phyloP scores from a whole-genome alignment of 805 yeast species.

The Lipomyces spencermartinsiae region DNA sequence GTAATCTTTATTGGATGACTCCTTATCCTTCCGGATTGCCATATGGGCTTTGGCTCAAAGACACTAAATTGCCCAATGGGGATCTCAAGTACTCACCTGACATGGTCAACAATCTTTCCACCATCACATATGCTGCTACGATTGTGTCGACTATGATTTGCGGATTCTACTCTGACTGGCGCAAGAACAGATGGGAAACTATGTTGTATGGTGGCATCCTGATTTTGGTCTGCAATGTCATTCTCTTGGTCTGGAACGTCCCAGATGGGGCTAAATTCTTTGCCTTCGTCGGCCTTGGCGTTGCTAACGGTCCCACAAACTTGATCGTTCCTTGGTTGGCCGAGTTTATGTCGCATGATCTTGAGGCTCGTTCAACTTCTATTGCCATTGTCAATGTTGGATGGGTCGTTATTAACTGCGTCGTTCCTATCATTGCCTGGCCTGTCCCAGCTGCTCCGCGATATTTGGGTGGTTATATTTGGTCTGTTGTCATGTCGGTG shows the following conservation, averaged over 20 bases:
- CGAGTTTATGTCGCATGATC: slow-evolving; percentile 28
- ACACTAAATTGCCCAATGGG: neutral
- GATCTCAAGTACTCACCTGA: neutral
- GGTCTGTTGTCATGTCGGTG: slow-evolving; percentile 21
- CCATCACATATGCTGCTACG: slow-evolving; percentile 66
- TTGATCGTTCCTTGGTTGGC: slow-evolving; percentile 36
- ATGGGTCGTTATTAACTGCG: slow-evolving; percentile 32
- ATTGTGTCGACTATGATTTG: slow-evolving; percentile 48
- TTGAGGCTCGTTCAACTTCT: slow-evolving; percentile 31
- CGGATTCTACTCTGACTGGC: slow-evolving; percentile 53
- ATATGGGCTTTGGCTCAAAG: slow-evolving; percentile 28
- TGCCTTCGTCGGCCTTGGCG: slow-evolving; percentile 50
- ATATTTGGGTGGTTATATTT: slow-evolving; percentile 27
- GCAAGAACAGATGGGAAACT: slow-evolving; percentile 30
- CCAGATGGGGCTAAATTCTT: slow-evolving; percentile 64
- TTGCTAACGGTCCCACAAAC: slow-evolving; percentile 36
- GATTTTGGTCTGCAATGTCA: slow-evolving; percentile 46
- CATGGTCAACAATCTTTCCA: slow-evolving; percentile 55
- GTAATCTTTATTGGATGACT: slow-evolving; percentile 31
- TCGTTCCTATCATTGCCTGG: slow-evolving; percentile 34
- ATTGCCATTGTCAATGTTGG: slow-evolving; percentile 35
- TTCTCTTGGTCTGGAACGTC: slow-evolving; percentile 63
- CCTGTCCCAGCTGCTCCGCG: slow-evolving; percentile 23
- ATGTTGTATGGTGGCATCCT: slow-evolving; percentile 25
- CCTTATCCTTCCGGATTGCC: slow-evolving; percentile 33